These are phyloP conservation scores for Lizanozyma gosingica DNA, from an alignment of 1,139 yeast genomes.

Conservation along the genomic window DNA sequence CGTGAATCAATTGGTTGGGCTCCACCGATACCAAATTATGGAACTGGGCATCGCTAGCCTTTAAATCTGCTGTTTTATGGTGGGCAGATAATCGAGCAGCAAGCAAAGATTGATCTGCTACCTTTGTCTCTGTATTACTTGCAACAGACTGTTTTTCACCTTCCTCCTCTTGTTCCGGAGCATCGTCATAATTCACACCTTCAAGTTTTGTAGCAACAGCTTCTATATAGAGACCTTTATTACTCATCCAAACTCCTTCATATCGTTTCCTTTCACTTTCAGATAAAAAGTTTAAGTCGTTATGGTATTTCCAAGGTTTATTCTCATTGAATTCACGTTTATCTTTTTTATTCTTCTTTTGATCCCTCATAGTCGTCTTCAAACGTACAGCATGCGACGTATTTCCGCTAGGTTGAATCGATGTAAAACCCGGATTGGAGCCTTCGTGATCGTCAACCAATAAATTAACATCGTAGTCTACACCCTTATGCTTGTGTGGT, in stretches of 20 bases:
- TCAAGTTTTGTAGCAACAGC: conserved; percentile 24
- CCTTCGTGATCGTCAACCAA: conserved; percentile 6
- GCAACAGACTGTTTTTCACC: conserved; percentile 10
- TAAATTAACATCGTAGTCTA: conserved; percentile 3
- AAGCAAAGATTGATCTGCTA: background rate
- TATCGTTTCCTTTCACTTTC: conserved; percentile 77
- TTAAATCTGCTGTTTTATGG: conserved; percentile 7
- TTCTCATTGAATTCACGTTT: conserved; percentile 66
- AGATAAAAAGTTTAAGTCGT: conserved; percentile 48
- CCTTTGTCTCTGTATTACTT: conserved; percentile 1
- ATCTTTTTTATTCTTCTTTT: conserved; percentile 31
- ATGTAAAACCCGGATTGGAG: conserved; percentile 3
- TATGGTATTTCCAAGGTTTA: conserved; percentile 93
- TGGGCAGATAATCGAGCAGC: background rate
- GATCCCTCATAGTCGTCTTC: conserved; percentile 63
- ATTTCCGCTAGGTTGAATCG: conserved; percentile 9
- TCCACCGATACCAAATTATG: conserved; percentile 27
- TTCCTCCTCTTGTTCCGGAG: conserved; percentile 12
- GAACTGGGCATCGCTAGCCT: conserved; percentile 17
- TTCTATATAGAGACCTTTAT: conserved; percentile 56
- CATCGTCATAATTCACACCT: conserved; percentile 29
- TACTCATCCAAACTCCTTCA: conserved; percentile 91
- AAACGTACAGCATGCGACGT: conserved; percentile 26
- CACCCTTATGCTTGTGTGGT: conserved; percentile 4
- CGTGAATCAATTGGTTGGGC: conserved; percentile 40